Evolutionary conservation across 345 rosid species (phyloP).

Genomic region (Rhodomyrtus tomentosa): DNA sequence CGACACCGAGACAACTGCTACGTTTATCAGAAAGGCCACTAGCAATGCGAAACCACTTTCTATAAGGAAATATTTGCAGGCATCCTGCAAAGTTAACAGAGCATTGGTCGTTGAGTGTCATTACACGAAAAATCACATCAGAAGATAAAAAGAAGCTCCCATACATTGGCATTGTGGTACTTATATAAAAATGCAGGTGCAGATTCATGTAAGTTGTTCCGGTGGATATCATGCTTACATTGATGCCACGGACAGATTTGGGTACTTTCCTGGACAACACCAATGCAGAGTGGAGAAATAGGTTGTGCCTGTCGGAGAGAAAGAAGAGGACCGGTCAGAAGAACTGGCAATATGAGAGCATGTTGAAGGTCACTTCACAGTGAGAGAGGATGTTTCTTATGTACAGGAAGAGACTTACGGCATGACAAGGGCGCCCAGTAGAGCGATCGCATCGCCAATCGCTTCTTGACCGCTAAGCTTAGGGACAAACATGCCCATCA

Average conservation of each 20-base stretch:
- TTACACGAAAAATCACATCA: no score
- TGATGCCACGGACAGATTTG: conserved; percentile 32
- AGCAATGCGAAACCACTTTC: conserved; percentile 6
- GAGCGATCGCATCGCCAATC: conserved; percentile 31
- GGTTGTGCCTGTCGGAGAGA: conserved; percentile 23
- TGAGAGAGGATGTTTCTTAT: not conserved
- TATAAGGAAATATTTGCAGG: not conserved
- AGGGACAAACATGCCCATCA: conserved; percentile 39
- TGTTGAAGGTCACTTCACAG: not conserved
- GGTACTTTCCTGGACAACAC: conserved; percentile 41
- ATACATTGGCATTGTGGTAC: not conserved
- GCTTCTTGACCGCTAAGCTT: conserved; percentile 28
- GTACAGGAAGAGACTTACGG: conserved; percentile 17
- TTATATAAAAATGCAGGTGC: not conserved
- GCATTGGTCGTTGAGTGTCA: no score
- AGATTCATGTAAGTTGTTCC: not conserved
- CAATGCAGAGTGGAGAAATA: conserved; percentile 41
- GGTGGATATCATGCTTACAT: conserved; percentile 11
- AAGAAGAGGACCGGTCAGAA: not conserved
- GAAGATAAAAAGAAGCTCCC: not conserved
- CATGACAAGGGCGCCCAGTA: conserved; percentile 38
- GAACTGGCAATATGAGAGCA: not conserved
- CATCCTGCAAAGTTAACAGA: not conserved
- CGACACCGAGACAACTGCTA: not conserved
- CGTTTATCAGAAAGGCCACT: conserved; percentile 1